Evolutionary conservation across 1,284 basidiomycete species (phyloP).

Genomic region (Tetrapyrgos nigripes): DNA sequence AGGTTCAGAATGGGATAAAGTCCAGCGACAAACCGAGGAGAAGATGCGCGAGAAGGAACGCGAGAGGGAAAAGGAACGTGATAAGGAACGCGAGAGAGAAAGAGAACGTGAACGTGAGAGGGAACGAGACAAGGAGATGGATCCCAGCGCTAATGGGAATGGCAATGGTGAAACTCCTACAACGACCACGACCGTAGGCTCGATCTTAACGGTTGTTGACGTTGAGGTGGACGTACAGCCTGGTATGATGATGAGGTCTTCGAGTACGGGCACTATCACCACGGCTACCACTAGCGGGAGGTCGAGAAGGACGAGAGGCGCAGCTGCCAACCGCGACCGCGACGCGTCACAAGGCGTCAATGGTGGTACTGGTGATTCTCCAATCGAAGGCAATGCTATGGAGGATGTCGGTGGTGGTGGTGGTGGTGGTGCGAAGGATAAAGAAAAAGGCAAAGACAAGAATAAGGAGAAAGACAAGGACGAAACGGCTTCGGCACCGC

Average conservation of each 20-base stretch:
- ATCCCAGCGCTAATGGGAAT: background rate
- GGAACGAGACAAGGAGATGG: background rate
- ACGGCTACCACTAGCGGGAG: too few species aligned
- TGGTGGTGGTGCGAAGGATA: background rate
- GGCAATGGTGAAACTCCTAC: background rate
- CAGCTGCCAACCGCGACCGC: background rate
- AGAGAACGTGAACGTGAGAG: slow-evolving; percentile 24
- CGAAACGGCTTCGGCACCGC: background rate
- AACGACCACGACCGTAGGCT: too few species aligned
- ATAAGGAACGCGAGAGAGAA: slow-evolving; percentile 26
- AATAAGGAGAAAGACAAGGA: background rate
- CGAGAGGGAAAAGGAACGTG: background rate
- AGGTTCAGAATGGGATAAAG: slow-evolving; percentile 29
- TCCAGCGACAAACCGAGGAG: slow-evolving; percentile 42
- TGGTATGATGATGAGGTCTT: too few species aligned
- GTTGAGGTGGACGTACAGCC: too few species aligned
- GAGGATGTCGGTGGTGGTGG: background rate
- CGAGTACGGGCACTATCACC: too few species aligned
- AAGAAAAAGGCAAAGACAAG: background rate
- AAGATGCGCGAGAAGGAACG: slow-evolving; percentile 6
- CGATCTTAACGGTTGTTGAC: too few species aligned
- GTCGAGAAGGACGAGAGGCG: background rate
- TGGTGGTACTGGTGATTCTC: background rate
- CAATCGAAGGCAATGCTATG: too few species aligned
- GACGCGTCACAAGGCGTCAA: background rate